phyloP scores from a whole-genome alignment of 2,329 filamentous ascomycete genomes.

The Elsinoe australis region DNA sequence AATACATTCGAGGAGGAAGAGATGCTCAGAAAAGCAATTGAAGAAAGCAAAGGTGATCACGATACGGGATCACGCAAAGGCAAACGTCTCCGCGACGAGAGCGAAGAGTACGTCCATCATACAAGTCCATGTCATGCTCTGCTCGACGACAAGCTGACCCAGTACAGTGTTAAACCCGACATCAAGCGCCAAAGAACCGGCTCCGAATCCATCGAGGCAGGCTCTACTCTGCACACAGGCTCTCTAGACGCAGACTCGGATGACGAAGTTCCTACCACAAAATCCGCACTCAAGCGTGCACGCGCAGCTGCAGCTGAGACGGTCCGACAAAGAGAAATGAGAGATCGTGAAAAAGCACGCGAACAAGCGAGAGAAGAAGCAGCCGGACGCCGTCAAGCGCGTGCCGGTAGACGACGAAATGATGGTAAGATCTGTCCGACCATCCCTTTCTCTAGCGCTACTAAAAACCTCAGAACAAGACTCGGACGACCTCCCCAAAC shows the following conservation, averaged over 20 bases:
- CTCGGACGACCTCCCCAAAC: constrained; percentile 58
- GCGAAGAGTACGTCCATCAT: constrained; percentile 69
- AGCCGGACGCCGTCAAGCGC: constrained; percentile 70
- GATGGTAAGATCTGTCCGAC: constrained; percentile 55
- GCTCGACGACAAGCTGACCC: not conserved
- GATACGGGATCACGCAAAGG: constrained; percentile 53
- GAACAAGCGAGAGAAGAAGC: constrained; percentile 68
- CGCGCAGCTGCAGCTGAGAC: constrained; percentile 40
- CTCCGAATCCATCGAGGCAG: constrained; percentile 62
- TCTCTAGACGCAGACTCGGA: constrained; percentile 59
- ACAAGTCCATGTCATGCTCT: not conserved
- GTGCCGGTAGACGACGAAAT: constrained; percentile 69
- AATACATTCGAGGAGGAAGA: constrained; percentile 95
- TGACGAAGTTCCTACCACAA: constrained; percentile 45
- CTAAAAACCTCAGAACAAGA: constrained; percentile 55
- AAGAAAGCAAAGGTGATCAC: constrained; percentile 84
- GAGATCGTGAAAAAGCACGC: constrained; percentile 57
- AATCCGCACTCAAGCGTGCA: constrained; percentile 34
- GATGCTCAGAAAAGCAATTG: constrained; percentile 77
- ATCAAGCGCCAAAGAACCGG: constrained; percentile 77
- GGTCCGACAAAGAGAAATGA: constrained; percentile 56
- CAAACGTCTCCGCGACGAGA: constrained; percentile 83
- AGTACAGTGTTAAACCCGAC: constrained; percentile 58
- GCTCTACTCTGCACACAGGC: constrained; percentile 39
- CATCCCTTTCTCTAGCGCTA: constrained; percentile 23